Base-by-base conservation (phyloP, 2,329 filamentous ascomycete species). In the Thermomyces lanuginosus region DNA sequence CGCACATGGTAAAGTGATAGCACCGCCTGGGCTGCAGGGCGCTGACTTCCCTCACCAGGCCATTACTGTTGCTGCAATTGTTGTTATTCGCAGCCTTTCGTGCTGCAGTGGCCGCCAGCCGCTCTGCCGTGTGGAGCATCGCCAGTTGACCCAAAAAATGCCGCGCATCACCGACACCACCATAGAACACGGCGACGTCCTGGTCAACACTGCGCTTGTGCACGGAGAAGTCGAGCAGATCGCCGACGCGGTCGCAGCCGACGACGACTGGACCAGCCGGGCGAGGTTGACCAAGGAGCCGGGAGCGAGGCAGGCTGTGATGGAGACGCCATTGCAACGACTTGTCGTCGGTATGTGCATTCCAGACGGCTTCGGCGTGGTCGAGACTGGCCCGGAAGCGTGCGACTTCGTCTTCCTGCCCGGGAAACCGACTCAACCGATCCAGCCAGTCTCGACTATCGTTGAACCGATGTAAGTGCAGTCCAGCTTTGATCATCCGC, bases 71-170 rank as follows among this genome's bases (percentile, higher is more conserved):
- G 8, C 7, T 10, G 18, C 18, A 10, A 20, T 8, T 8, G 8
- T 20, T 10, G 18, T 10, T 7, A 8, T 8, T 10, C 8, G 8
- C 18, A 20, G 18, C 18, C 10, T 20, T 20, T 10, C 18, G 12
- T 11, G 24, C 18, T 12, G 28, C 11, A 11, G 22, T 19, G 9
- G 22, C 10, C 16, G 19, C 6, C 24, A 33, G 25, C 5, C 31
- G 31, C 22, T 33, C 31, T 1, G 28, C 16, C 16, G 16, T 26
- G 23, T 27, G 26, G n/a, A 30, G 27, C 18, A 28, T 24, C 12
- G 28, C 31, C 7, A 33, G 13, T 14, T 30, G 27, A 12, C 28
- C 28, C 17, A 27, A 33, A 10, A 33, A 30, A 16, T 33, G 31
- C 8, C 31, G 31, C 4, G 28, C 31, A 11, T 33, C 31, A 4